Evolutionary conservation across 148 eudicot genomes (phyloP).

Genomic region (Bassia scoparia): DNA sequence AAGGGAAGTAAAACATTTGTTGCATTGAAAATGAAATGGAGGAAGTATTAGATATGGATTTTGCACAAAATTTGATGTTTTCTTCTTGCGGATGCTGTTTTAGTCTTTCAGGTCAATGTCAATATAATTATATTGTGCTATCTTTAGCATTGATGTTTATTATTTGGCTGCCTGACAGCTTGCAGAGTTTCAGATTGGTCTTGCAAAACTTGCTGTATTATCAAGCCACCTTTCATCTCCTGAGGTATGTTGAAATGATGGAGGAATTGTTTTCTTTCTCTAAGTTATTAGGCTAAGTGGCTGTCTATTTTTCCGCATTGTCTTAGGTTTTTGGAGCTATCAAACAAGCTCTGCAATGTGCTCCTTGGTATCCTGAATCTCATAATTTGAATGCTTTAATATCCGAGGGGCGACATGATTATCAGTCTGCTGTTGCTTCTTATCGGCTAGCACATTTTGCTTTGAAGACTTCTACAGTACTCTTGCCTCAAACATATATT

Average conservation of each 20-base stretch:
- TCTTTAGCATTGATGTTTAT: slow-evolving; percentile 16
- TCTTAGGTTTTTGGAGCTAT: slow-evolving; percentile 80
- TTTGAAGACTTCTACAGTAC: slow-evolving; percentile 35
- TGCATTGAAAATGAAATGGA: too few species aligned
- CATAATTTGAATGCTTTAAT: slow-evolving; percentile 84
- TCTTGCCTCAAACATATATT: slow-evolving; percentile 37
- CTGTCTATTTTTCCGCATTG: slow-evolving; percentile 3
- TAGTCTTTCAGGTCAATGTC: background rate
- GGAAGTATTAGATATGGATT: background rate
- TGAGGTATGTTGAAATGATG: slow-evolving; percentile 50
- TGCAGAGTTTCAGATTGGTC: slow-evolving; percentile 91
- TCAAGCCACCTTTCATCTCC: slow-evolving; percentile 69
- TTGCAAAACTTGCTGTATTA: slow-evolving; percentile 73
- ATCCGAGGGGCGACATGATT: slow-evolving; percentile 69
- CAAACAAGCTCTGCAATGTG: slow-evolving; percentile 80
- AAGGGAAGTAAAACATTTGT: too few species aligned
- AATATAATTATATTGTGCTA: background rate
- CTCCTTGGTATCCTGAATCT: slow-evolving; percentile 78
- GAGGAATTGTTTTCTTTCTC: background rate
- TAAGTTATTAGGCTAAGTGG: background rate
- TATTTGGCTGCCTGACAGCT: slow-evolving; percentile 43
- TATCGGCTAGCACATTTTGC: slow-evolving; percentile 71
- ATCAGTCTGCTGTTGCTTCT: slow-evolving; percentile 64
- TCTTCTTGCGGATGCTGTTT: background rate
- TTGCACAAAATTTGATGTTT: background rate